Evolutionary conservation across 1,139 yeast species (phyloP).

Genomic region (Diutina mesorugosa): DNA sequence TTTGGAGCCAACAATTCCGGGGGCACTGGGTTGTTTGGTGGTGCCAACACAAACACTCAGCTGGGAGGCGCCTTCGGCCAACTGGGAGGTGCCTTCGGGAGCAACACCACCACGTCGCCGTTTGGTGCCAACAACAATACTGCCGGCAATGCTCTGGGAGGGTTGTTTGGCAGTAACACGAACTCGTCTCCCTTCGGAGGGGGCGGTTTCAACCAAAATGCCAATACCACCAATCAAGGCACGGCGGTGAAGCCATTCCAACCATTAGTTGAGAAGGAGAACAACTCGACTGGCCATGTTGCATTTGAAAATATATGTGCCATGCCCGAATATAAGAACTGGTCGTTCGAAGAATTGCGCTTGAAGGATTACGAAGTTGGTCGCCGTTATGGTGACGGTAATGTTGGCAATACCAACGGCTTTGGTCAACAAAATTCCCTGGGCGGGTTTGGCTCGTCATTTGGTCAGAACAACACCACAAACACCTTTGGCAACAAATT

Average conservation of each 20-base stretch:
- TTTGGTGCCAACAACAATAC: neutral
- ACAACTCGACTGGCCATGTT: conserved; percentile 31
- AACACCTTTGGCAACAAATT: neutral
- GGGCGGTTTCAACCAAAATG: conserved; percentile 6
- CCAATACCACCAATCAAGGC: conserved; percentile 40
- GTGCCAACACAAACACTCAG: neutral
- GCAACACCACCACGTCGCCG: neutral
- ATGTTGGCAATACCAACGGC: neutral
- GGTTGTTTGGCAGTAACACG: neutral
- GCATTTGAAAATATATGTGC: conserved; percentile 61
- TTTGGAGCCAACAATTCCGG: neutral
- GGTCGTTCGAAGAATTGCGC: conserved; percentile 80
- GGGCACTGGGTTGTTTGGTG: neutral
- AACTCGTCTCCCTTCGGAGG: conserved; percentile 10
- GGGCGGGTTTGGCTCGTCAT: neutral
- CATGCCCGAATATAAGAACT: conserved; percentile 84
- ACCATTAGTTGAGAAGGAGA: conserved; percentile 62
- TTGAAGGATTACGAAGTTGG: conserved; percentile 75
- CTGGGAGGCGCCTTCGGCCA: neutral
- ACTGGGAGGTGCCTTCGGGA: neutral
- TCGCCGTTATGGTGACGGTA: conserved; percentile 42
- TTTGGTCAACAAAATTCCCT: neutral
- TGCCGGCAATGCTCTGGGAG: neutral
- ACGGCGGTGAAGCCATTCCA: conserved; percentile 61
- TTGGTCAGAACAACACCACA: neutral